A percentile compares a stretch with the other conserved stretches of the same genome.
phyloP scores from a whole-genome alignment of 495 filamentous ascomycete species.

The Penicillium salamii region DNA sequence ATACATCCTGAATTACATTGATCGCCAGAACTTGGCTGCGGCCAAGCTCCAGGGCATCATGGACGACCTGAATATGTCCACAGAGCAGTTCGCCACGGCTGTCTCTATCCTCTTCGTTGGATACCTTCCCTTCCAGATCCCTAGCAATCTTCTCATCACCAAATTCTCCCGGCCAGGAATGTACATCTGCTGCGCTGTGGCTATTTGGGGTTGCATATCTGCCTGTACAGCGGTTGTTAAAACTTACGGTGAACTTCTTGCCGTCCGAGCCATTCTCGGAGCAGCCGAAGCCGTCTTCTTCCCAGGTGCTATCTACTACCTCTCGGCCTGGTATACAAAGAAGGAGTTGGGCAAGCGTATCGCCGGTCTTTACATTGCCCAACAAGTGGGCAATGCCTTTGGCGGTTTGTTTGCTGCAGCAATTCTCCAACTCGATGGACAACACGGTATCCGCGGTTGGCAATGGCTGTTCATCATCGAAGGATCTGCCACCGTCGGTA shows the following conservation, averaged over 20 bases:
- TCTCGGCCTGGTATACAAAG: constrained; percentile 57
- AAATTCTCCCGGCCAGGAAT: constrained; percentile 28
- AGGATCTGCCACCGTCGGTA: constrained; percentile 38
- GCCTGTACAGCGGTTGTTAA: constrained; percentile 36
- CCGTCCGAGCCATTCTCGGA: constrained; percentile 37
- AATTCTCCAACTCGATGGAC: constrained; percentile 48
- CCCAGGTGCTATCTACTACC: constrained; percentile 55
- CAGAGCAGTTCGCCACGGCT: constrained; percentile 26
- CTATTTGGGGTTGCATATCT: constrained; percentile 49
- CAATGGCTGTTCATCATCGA: constrained; percentile 50
- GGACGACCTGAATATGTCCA: constrained; percentile 26
- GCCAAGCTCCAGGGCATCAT: constrained; percentile 31
- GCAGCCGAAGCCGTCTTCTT: constrained; percentile 46
- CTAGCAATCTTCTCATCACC: constrained; percentile 58
- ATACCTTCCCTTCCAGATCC: constrained; percentile 56
- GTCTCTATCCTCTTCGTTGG: constrained; percentile 36
- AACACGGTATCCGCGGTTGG: constrained; percentile 47
- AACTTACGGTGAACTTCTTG: constrained; percentile 29
- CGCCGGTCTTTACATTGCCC: constrained; percentile 55
- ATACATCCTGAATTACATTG: constrained; percentile 41
- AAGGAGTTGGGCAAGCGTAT: constrained; percentile 54
- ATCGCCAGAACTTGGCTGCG: constrained; percentile 30
- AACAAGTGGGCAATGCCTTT: constrained; percentile 55
- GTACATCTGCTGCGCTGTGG: constrained; percentile 38
- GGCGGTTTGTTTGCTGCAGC: constrained; percentile 54